Base-by-base conservation (phyloP, 148 eudicot genomes). In the Chenopodium album region DNA sequence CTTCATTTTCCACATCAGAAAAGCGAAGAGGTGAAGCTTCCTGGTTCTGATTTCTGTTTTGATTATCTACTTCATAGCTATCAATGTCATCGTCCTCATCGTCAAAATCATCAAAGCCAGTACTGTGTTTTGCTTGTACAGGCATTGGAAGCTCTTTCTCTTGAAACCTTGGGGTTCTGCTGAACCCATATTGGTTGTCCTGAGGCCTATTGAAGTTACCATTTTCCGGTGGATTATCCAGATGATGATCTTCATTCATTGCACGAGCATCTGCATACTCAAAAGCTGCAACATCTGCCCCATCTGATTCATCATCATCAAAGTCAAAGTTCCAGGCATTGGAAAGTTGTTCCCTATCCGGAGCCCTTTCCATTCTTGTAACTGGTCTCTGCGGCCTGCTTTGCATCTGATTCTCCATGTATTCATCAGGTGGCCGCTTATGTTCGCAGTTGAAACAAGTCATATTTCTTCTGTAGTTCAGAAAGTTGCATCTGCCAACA, bases 271-370 rank as follows among this genome's bases (percentile, higher is more conserved):
- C 99, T 62, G 98, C 99, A 88, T 92, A 83, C 87, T 96, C 99
- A 80, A 96, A 96, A 76, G 98, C 91, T 82, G 99, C 97, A 79
- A 96, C 99, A 84, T 96, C 99, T 75, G 99, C 99, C 34, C 99
- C 99, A 84, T 96, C 99, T 70, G 98, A 96, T 85, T 94, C 99
- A 50, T 96, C 88, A 72, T 94, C 99, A 77, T 96, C 99, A 80
- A 96, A 96, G 85, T 96, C 97, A 76, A 93, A 94, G 86, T 96
- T 96, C 99, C 99, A 96, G n/a, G 99, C 98, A 83, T 92, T 89
- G 23, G 94, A 89, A 85, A 95, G 83, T 60, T 92, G 94, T 73
- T 76, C 83, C 85, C 90, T 90, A 78, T 73, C 76, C 59, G 87
- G 82, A 75, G 81, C 79, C 77, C 86, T 91, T 80, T 85, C 93